phyloP scores from a whole-genome alignment of 164 flowering plant species.

The Vitis amurensis region DNA sequence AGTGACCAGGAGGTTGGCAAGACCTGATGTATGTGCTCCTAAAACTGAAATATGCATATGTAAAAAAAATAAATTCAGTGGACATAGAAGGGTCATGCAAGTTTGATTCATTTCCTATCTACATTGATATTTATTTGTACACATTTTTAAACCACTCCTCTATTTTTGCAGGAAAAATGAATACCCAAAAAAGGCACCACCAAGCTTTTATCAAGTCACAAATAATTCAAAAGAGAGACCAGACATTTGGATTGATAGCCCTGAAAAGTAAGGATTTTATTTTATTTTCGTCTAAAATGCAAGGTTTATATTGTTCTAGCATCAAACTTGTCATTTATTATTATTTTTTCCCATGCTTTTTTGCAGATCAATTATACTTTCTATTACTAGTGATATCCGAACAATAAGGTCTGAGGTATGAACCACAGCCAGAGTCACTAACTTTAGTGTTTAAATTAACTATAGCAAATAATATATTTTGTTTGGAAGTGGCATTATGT shows the following conservation, averaged over 20 bases:
- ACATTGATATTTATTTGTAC: too few species aligned
- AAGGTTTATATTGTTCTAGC: background rate
- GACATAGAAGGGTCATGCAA: too few species aligned
- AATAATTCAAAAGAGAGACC: constrained; percentile 95
- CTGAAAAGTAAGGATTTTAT: constrained; percentile 70
- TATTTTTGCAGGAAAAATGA: constrained; percentile 71
- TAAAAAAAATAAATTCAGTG: too few species aligned
- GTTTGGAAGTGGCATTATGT: too few species aligned
- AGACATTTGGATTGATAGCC: constrained; percentile 98
- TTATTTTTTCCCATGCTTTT: background rate
- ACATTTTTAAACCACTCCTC: too few species aligned
- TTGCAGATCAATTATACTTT: constrained; percentile 81
- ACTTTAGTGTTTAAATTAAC: too few species aligned
- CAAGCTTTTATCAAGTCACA: constrained; percentile 86
- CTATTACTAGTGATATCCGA: constrained; percentile 93
- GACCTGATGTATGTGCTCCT: too few species aligned
- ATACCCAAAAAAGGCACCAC: constrained; percentile 75
- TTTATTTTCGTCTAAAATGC: constrained; percentile 1
- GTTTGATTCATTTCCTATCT: too few species aligned
- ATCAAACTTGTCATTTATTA: background rate
- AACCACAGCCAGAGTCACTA: background rate
- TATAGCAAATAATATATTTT: too few species aligned
- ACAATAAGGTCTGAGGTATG: constrained; percentile 86
- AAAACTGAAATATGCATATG: too few species aligned
- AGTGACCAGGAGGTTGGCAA: too few species aligned